Evolutionary conservation across 768 basidiomycete genomes (phyloP).

Genomic region (Collybia sordida): DNA sequence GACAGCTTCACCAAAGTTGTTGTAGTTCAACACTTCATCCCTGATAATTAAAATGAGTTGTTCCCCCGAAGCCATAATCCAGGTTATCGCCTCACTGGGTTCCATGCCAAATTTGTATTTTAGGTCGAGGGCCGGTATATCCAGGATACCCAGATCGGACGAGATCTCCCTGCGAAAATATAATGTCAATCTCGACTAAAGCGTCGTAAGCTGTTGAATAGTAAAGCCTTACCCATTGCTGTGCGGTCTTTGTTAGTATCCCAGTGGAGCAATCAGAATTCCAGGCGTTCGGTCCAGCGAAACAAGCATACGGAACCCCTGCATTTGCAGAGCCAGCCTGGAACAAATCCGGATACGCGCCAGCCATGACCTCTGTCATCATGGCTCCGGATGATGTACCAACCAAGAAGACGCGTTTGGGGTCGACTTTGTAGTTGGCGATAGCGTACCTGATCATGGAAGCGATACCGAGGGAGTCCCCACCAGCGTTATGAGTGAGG

Average conservation of each 20-base stretch:
- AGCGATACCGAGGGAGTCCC: slow-evolving; percentile 53
- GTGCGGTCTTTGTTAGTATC: slow-evolving; percentile 38
- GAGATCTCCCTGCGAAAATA: slow-evolving; percentile 36
- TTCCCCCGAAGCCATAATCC: background rate
- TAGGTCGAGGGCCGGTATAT: slow-evolving; percentile 49
- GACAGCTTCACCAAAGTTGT: slow-evolving; percentile 51
- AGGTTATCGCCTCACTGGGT: slow-evolving; percentile 28
- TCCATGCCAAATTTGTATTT: slow-evolving; percentile 56
- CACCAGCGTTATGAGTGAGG: slow-evolving; percentile 53
- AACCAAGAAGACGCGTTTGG: slow-evolving; percentile 47
- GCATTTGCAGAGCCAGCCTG: slow-evolving; percentile 46
- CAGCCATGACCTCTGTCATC: slow-evolving; percentile 59
- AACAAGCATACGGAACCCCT: slow-evolving; percentile 56
- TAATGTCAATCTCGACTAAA: background rate
- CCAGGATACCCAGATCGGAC: slow-evolving; percentile 50
- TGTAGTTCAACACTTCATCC: slow-evolving; percentile 49
- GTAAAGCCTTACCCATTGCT: slow-evolving; percentile 41
- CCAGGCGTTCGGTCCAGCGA: slow-evolving; percentile 47
- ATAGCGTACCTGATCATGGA: slow-evolving; percentile 49
- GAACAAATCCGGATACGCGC: slow-evolving; percentile 56
- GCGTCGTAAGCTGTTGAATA: background rate
- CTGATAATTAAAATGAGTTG: slow-evolving; percentile 19
- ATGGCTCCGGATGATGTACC: slow-evolving; percentile 56
- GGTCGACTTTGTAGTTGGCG: slow-evolving; percentile 43
- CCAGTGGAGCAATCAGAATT: slow-evolving; percentile 47